Percentiles rank a stretch among this genome's conserved stretches.
phyloP scores from a whole-genome alignment of 306 rosid species.

The Cicer yamashitae region DNA sequence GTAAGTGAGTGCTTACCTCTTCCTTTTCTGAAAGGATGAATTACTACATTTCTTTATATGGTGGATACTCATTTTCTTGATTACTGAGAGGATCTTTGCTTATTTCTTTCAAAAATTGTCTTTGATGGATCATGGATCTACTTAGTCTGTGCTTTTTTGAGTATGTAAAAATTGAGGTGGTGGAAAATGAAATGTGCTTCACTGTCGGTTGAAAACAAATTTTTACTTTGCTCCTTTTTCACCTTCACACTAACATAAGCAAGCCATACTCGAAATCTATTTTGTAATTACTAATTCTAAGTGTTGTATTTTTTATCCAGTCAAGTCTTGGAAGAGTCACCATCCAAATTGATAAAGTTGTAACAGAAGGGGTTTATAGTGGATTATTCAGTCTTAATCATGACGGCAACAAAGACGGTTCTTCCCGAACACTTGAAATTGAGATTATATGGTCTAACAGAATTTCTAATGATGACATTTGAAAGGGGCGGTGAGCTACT shows the following conservation, averaged over 20 bases:
- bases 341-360: slow-evolving; percentile 96
- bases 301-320: slow-evolving; percentile 58
- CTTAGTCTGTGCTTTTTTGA: slow-evolving; percentile 7
- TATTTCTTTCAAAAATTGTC: slow-evolving; percentile 31
- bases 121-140: slow-evolving; percentile 5
- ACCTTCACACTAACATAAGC: slow-evolving; percentile 23
- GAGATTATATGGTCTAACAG: slow-evolving; percentile 95
- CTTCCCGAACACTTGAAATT: slow-evolving; percentile 87
- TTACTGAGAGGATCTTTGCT: slow-evolving; percentile 8
- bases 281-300: slow-evolving; percentile 37
- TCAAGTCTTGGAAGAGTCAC: slow-evolving; percentile 91
- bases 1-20: slow-evolving; percentile 19
- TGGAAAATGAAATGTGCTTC: slow-evolving; percentile 28
- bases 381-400: slow-evolving; percentile 95
- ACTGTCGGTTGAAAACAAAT: slow-evolving; percentile 1
- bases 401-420: slow-evolving; percentile 88
- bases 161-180: slow-evolving; percentile 14
- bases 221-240: not conserved
- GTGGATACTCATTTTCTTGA: slow-evolving; percentile 13
- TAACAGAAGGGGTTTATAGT: slow-evolving; percentile 90
- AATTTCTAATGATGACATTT: slow-evolving; percentile 68
- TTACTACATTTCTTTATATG: slow-evolving; percentile 30
- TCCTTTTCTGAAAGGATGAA: slow-evolving; percentile 38
- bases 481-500: slow-evolving; percentile 36
- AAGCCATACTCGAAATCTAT: slow-evolving; percentile 22